phyloP scores from a whole-genome alignment of 2,329 filamentous ascomycete species.

The Fusarium graminum region DNA sequence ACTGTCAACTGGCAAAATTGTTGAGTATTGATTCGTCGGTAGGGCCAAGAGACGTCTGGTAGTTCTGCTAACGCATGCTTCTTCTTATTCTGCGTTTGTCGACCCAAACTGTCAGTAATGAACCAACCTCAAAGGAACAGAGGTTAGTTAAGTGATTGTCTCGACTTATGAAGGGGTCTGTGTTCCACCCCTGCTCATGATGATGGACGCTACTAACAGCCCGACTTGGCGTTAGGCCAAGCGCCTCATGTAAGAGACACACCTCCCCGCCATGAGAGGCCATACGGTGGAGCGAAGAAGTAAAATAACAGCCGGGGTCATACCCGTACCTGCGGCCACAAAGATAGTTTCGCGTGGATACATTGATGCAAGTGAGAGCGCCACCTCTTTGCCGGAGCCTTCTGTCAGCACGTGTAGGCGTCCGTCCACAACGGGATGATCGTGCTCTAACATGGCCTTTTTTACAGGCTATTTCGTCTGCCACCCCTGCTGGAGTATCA shows the following conservation, averaged over 20 bases:
- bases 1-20: conserved; percentile 42
- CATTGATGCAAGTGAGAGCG: conserved; percentile 16
- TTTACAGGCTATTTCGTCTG: conserved; percentile 35
- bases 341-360: conserved; percentile 35
- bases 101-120: conserved; percentile 51
- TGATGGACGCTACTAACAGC: conserved; percentile 48
- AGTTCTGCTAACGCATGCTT: conserved; percentile 46
- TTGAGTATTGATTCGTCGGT: conserved; percentile 42
- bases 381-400: conserved; percentile 20
- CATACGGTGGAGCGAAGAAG: conserved; percentile 46
- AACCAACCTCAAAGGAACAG: conserved; percentile 44
- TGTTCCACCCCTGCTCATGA: conserved; percentile 52
- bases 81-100: conserved; percentile 49
- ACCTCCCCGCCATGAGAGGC: conserved; percentile 35
- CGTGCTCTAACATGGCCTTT: conserved; percentile 37
- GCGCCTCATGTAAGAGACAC: conserved; percentile 27
- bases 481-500: conserved; percentile 26
- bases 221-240: conserved; percentile 44
- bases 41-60: conserved; percentile 40
- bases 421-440: conserved; percentile 35
- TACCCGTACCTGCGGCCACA: conserved; percentile 49
- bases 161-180: conserved; percentile 51
- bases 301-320: conserved; percentile 50
- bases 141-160: conserved; percentile 51
- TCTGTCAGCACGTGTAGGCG: conserved; percentile 36